Base-by-base conservation (phyloP, 768 basidiomycete genomes). In the Lentinula boryana region DNA sequence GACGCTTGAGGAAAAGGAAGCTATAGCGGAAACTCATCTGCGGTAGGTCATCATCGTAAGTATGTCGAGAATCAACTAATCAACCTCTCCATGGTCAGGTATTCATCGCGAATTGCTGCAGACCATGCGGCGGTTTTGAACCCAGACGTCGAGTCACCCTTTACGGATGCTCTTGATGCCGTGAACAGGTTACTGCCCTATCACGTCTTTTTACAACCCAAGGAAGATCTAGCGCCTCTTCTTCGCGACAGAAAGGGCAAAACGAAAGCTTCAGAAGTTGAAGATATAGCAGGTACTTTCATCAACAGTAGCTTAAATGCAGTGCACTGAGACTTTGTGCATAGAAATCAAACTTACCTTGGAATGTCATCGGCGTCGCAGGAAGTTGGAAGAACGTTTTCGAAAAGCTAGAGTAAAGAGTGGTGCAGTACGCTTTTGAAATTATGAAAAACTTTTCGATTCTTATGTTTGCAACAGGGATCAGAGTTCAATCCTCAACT, bases 141-240 rank as follows among this genome's bases (percentile, higher is more conserved):
- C 56, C 89, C 89, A 41, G 87, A 92, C 64, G 77, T 82, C 40
- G 88, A 91, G 54, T 78, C 84, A 0, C 86, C 90, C 1, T 93
- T 93, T 65, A 63, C 66, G 13, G 84, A 89, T 66, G 71, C 76
- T 8, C 67, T 72, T 5, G 91, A 93, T 68, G 86, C 78, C 2
- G 77, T 91, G 23, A 79, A 82, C n/a, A 81, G 90, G 54, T 76
- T 93, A 21, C 75, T 93, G 21, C 90, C 91, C 0, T 93, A 90
- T 66, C 91, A 93, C 67, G 72, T 93, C 54, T 91, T 87, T 64
- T 88, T 88, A 63, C 87, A 90, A 62, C 90, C 90, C 0, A 73
- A 72, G 60, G 85, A 87, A 49, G 91, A 93, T 64, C 64, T 90
- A 64, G 70, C 74, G 36, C 68, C 76, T 35, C 5, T 64, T 50